These are phyloP conservation scores for Pichia sorboxylosa DNA, from an alignment of 1,139 yeast genomes.

Conservation along the genomic window DNA sequence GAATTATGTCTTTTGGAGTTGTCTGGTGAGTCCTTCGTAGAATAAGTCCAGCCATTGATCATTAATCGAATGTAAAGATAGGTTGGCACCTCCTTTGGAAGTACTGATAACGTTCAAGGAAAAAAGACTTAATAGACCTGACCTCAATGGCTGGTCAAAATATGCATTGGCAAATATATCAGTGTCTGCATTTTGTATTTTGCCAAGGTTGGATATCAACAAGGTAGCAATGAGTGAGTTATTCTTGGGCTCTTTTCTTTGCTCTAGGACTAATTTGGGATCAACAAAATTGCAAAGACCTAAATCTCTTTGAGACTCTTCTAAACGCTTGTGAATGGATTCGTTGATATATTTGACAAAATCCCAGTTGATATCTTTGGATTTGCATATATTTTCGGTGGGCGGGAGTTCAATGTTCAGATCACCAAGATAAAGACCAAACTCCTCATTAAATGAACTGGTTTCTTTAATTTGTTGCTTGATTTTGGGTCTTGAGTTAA, in stretches of 20 bases:
- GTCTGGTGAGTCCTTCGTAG: too few species aligned
- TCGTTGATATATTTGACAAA: conserved; percentile 8
- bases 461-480: not conserved
- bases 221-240: conserved; percentile 4
- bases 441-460: conserved; percentile 1
- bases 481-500: conserved; percentile 6
- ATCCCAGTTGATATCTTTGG: conserved; percentile 7
- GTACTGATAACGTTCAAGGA: conserved; percentile 10
- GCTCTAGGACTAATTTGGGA: conserved; percentile 5
- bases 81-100: conserved; percentile 4
- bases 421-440: conserved; percentile 10
- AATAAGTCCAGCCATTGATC: conserved; percentile 5
- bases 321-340: conserved; percentile 5
- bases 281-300: conserved; percentile 7
- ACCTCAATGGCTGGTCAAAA: conserved; percentile 12
- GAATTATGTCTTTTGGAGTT: too few species aligned
- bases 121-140: too few species aligned
- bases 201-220: conserved; percentile 10
- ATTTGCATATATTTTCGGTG: conserved; percentile 2
- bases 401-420: conserved; percentile 8
- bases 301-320: conserved; percentile 7
- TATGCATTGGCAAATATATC: conserved; percentile 1
- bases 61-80: conserved; percentile 6
- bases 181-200: not conserved
- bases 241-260: conserved; percentile 1